Conservation (phyloP, 176 grass and related monocot genomes). For the Avena atlantica region DNA sequence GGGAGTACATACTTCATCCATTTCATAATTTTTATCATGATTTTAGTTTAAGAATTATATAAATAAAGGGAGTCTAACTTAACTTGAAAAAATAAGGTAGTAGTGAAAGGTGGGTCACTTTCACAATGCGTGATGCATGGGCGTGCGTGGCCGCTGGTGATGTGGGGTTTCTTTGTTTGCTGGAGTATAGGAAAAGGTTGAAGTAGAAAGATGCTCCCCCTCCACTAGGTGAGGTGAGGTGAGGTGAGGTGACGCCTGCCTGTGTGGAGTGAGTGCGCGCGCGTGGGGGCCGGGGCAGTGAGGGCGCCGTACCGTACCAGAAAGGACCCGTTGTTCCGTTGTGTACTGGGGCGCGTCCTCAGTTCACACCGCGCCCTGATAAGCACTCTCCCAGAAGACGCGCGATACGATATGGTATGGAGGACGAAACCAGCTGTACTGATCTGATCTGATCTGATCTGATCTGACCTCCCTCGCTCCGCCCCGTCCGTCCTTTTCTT, state of each 20-base stretch:
- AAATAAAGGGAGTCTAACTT: too few relatives aligned
- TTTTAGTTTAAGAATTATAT: too few relatives aligned
- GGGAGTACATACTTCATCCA: too few relatives aligned
- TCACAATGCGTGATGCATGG: conserved; percentile 13
- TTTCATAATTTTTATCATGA: too few relatives aligned
- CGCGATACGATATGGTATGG: neutral
- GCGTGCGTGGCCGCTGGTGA: neutral
- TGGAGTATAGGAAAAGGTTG: neutral
- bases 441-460: neutral
- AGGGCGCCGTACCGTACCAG: conserved; percentile 12
- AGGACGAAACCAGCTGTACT: neutral
- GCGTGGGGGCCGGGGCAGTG: neutral
- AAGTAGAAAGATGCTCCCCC: neutral
- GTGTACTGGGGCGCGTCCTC: neutral
- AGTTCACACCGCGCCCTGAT: conserved; percentile 39
- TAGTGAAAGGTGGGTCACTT: neutral
- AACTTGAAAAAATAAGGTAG: too few relatives aligned
- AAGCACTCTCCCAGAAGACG: conserved; percentile 37
- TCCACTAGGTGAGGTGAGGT: neutral
- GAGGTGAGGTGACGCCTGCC: neutral
- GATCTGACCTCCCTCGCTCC: neutral
- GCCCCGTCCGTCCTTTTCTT: neutral
- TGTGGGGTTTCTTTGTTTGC: neutral
- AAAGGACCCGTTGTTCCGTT: conserved; percentile 36
- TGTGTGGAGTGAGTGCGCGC: neutral